Base-by-base conservation (phyloP, 2,329 filamentous ascomycete genomes). In the Paramyrothecium sp. region DNA sequence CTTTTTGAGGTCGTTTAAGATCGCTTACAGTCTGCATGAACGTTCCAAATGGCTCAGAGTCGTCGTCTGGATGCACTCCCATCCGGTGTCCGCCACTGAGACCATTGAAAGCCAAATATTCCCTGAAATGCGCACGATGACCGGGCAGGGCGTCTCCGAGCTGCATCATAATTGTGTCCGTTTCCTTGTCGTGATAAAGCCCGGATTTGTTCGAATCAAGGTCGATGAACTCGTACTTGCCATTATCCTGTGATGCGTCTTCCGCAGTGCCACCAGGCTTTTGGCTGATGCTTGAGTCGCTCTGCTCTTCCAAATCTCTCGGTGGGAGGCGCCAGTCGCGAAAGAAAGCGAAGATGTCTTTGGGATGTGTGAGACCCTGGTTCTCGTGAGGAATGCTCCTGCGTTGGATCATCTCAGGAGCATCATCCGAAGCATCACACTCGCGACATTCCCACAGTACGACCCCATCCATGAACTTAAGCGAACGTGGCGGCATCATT, bases 391-490 rank as follows among this genome's bases (percentile, higher is more conserved):
- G 38, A 16, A 17, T 4, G n/a, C 38, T 19, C 4, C 38, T 19
- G 11, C 51, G 26, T 16, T 19, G 13, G 3, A 53, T 20, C n/a
- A 53, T n/a, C 7, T 38, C 33, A 8, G 19, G 26, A 21, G 10
- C 10, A 13, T 53, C 11, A 4, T 19, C n/a, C 8, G 26, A 20
- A 4, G 51, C 51, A 21, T 53, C 51, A 22, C 26, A 33, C 17
- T 53, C 26, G 33, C 26, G 51, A 23, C 51, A 53, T 38, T 53
- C 51, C 51, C 51, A 53, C 20, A n/a, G 23, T 21, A 53, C 26
- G 5, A 26, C 21, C 11, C 38, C 17, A 11, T 44, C 20, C 26
- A 8, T 20, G 17, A 53, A 53, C 26, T 20, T 8, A 16, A 53
- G 16, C 7, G 26, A 20, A 4, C 51, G 26, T 16, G 51, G 51